phyloP scores from a whole-genome alignment of 2,329 filamentous ascomycete species.

The Zymoseptoria tritici region DNA sequence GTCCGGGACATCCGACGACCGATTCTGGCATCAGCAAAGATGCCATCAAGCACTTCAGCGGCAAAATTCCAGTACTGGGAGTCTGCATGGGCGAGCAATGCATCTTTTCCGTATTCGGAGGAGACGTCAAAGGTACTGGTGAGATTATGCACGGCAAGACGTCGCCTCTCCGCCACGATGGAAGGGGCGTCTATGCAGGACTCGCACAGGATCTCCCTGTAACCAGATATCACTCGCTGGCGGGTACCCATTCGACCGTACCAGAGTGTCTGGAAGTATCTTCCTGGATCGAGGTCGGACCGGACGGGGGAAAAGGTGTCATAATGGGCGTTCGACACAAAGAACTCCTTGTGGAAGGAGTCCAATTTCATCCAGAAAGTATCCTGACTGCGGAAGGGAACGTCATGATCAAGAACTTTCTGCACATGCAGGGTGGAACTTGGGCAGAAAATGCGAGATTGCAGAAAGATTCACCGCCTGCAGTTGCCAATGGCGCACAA shows the following conservation, averaged over 20 bases:
- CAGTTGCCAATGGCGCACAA: conserved; percentile 33
- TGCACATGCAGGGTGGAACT: conserved; percentile 79
- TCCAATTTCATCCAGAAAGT: conserved; percentile 97
- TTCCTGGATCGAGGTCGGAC: conserved; percentile 74
- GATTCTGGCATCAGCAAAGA: conserved; percentile 92
- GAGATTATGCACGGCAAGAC: conserved; percentile 98
- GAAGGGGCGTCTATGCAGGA: conserved; percentile 82
- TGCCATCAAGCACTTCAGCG: conserved; percentile 82
- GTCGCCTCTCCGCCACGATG: conserved; percentile 79
- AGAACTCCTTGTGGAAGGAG: conserved; percentile 82
- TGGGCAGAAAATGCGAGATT: conserved; percentile 73
- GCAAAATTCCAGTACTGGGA: conserved; percentile 92
- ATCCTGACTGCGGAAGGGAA: conserved; percentile 87
- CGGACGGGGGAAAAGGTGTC: conserved; percentile 69
- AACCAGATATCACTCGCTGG: conserved; percentile 92
- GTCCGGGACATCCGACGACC: conserved; percentile 82
- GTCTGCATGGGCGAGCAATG: conserved; percentile 99
- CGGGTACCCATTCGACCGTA: conserved; percentile 80
- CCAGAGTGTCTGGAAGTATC: conserved; percentile 81
- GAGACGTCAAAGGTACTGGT: conserved; percentile 82
- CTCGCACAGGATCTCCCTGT: conserved; percentile 75
- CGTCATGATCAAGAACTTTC: conserved; percentile 85
- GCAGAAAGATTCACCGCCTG: conserved; percentile 29
- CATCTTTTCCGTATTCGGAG: conserved; percentile 89
- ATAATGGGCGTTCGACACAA: conserved; percentile 98